Base-by-base conservation (phyloP, 208 protist genomes). In the Trypanosoma platydactyli region DNA sequence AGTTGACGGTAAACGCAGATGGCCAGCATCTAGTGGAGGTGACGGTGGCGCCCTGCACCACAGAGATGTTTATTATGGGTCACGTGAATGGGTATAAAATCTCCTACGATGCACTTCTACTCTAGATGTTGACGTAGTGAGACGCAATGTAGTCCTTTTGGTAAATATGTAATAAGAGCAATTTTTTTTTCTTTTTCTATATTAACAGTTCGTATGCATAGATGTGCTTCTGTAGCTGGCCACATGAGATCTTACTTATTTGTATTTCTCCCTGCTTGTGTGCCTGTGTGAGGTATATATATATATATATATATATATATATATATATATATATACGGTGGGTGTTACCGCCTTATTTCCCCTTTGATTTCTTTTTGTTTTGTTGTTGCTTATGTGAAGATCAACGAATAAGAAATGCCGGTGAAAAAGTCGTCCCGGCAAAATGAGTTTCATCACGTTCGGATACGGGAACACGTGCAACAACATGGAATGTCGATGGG, bases 1-100 rank as follows among this genome's bases (percentile, higher is more conserved):
- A 35, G 1, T 45, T 88, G 44, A 59, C 62, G 16, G 42, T 78
- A 45, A 64, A 81, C 40, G 74, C 80, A 0, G 70, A 83, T 4
- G 79, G 76, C 22, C 50, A 70, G 25, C 79, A 74, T 30, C 46
- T 88, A 2, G 77, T 81, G 0, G 76, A 84, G 66, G 76, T 84
- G 18, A 76, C 76, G 13, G 69, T 93, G 18, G 68, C 79, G 15
- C 86, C 83, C 13, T 57, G 64, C 24, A 24, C 74, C 24, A 89
- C 83, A 12, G 81, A 84, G 40, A 93, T 90, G 83, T 90, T 90
- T 41, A 78, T 93, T 66, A 57, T 77, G 12, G 86, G 83, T 27
- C 68, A 76, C 15, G 83, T 90, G 3, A 89, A 93, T 48, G 83
- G 86, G 16, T 93, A 87, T 76, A 81, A 78, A 49, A 62, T 81